A percentile compares a stretch with the other conserved stretches of the same genome.
phyloP scores from a whole-genome alignment of 495 filamentous ascomycete species.

The Collariella sp. region DNA sequence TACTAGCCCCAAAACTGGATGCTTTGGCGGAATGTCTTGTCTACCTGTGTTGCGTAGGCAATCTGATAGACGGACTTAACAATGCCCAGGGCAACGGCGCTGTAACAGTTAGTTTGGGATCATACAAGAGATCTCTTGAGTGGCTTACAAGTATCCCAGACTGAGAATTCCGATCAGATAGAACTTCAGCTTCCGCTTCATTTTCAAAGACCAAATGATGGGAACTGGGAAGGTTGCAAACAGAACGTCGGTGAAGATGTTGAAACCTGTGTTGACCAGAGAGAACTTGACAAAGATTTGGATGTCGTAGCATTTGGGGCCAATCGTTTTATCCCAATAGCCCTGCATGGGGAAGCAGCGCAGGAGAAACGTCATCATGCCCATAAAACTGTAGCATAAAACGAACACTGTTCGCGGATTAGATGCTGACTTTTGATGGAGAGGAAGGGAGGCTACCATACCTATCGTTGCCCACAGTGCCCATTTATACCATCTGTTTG shows the following conservation, averaged over 20 bases:
- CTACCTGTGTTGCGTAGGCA: background rate
- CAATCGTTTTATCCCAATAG: conserved; percentile 18
- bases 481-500: conserved; percentile 10
- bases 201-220: conserved; percentile 14
- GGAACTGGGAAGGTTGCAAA: conserved; percentile 17
- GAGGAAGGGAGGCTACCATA: conserved; percentile 1
- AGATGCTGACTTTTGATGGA: background rate
- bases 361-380: conserved; percentile 23
- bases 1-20: conserved; percentile 14
- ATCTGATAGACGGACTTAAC: conserved; percentile 16
- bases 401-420: conserved; percentile 19
- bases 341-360: conserved; percentile 27
- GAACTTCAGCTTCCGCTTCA: conserved; percentile 8
- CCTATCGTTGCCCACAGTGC: conserved; percentile 15
- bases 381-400: conserved; percentile 19
- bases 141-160: conserved; percentile 18
- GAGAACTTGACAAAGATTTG: conserved; percentile 26
- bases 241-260: conserved; percentile 14
- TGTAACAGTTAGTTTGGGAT: background rate
- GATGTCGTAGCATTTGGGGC: conserved; percentile 22
- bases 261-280: conserved; percentile 24
- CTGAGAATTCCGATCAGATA: conserved; percentile 15
- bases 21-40: conserved; percentile 12
- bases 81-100: conserved; percentile 13
- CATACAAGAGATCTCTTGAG: no score